Conservation (phyloP, 2,329 filamentous ascomycete genomes). For the Neurospora sp. region DNA sequence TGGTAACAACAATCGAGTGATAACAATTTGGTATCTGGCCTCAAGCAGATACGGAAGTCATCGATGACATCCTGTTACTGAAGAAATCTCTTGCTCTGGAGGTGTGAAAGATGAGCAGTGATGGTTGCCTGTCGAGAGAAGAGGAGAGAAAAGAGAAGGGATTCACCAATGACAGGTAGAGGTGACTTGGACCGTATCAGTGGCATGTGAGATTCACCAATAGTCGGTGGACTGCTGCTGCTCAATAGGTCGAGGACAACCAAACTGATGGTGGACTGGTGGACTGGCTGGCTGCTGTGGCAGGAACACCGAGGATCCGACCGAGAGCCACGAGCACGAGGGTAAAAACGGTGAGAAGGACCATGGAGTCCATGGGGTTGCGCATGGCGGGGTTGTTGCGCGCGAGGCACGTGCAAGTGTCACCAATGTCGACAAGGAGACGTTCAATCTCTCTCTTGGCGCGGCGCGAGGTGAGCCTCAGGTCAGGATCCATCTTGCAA, state of each 20-base stretch:
- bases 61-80: not conserved
- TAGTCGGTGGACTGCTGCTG: constrained; percentile 1
- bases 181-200: constrained; percentile 21
- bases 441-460: too few relatives aligned
- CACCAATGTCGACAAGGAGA: too few relatives aligned
- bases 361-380: not conserved
- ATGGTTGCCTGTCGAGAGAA: not conserved
- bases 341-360: too few relatives aligned
- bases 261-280: too few relatives aligned
- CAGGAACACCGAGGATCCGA: too few relatives aligned
- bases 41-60: not conserved
- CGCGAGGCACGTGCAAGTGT: too few relatives aligned
- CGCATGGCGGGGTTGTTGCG: not conserved
- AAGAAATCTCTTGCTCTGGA: constrained; percentile 54
- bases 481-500: not conserved
- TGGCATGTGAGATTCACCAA: constrained; percentile 24
- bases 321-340: too few relatives aligned
- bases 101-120: constrained; percentile 26
- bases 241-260: too few relatives aligned
- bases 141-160: not conserved
- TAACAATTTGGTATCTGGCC: too few relatives aligned
- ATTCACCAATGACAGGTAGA: constrained; percentile 21
- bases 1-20: too few relatives aligned
- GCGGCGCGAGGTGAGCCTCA: not conserved
- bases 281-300: too few relatives aligned